Percentiles rank a stretch among this genome's conserved stretches.
Evolutionary conservation across 352 stramenopile genomes (phyloP).

Genomic region (Pythium brachiatum): DNA sequence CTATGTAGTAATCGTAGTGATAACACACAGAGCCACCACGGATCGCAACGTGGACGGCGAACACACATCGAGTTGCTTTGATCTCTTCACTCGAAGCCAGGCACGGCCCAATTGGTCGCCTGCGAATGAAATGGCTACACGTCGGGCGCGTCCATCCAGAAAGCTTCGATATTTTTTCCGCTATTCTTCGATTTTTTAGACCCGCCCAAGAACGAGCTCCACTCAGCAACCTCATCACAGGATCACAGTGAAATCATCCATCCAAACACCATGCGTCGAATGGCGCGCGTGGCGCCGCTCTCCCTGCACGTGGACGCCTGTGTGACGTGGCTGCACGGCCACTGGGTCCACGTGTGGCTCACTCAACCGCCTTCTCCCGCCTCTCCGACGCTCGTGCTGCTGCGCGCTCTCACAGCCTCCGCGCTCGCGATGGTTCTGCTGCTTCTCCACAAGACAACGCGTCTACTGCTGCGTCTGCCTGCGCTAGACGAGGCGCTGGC

Average conservation of each 20-base stretch:
- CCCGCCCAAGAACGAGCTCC: too few relatives aligned
- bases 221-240: too few relatives aligned
- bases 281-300: not conserved
- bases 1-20: slow-evolving; percentile 20
- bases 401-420: not conserved
- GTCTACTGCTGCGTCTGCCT: not conserved
- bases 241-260: too few relatives aligned
- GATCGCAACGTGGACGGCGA: not conserved
- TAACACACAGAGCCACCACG: not conserved
- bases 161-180: slow-evolving; percentile 10
- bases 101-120: too few relatives aligned
- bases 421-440: not conserved
- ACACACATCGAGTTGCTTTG: too few relatives aligned
- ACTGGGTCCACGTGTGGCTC: not conserved
- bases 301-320: not conserved
- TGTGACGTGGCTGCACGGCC: not conserved
- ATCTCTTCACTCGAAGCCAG: too few relatives aligned
- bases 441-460: not conserved
- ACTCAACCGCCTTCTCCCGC: not conserved
- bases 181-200: not conserved
- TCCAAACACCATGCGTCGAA: not conserved
- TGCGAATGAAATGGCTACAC: not conserved
- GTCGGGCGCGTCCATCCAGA: not conserved
- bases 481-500: slow-evolving; percentile 36
- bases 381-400: not conserved